A percentile compares a stretch with the other conserved stretches of the same genome.
phyloP scores from a whole-genome alignment of 371 early-diverging fungal genomes.

The Syncephalis fuscata region DNA sequence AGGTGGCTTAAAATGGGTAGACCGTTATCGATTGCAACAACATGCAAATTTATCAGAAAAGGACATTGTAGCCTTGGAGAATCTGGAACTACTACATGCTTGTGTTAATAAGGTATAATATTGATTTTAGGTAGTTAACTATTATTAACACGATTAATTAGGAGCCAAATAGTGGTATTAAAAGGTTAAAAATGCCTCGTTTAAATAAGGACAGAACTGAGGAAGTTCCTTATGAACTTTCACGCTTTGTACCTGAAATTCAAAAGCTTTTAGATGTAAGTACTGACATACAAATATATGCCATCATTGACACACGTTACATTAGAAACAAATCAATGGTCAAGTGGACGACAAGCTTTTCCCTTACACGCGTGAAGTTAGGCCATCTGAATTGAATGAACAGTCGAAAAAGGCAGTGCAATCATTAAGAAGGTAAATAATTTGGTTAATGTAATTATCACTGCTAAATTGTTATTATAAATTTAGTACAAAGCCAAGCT shows the following conservation, averaged over 20 bases:
- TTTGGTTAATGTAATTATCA: too few species aligned
- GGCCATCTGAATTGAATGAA: constrained; percentile 17
- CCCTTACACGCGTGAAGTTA: constrained; percentile 28
- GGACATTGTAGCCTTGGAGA: constrained; percentile 60
- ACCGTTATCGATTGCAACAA: constrained; percentile 47
- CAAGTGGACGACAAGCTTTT: constrained; percentile 35
- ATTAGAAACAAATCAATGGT: constrained; percentile 34
- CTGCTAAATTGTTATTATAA: background rate
- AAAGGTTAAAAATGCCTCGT: constrained; percentile 21
- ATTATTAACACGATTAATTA: constrained; percentile 1
- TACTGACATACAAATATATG: background rate
- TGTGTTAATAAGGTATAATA: too few species aligned
- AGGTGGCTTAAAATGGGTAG: constrained; percentile 39
- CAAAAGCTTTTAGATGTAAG: constrained; percentile 20
- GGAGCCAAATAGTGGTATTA: constrained; percentile 18
- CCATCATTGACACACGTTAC: background rate
- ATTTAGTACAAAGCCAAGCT: constrained; percentile 3
- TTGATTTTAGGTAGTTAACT: background rate
- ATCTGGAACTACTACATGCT: constrained; percentile 21
- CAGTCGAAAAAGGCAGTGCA: constrained; percentile 9
- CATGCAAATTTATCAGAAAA: constrained; percentile 56
- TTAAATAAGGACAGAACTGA: constrained; percentile 19
- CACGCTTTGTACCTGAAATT: constrained; percentile 48
- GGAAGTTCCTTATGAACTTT: constrained; percentile 41
- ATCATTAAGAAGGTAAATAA: constrained; percentile 7